Percentiles rank a stretch among this genome's conserved stretches.
Conservation (phyloP, 345 rosid species). For the Gynandropsis gynandra region DNA sequence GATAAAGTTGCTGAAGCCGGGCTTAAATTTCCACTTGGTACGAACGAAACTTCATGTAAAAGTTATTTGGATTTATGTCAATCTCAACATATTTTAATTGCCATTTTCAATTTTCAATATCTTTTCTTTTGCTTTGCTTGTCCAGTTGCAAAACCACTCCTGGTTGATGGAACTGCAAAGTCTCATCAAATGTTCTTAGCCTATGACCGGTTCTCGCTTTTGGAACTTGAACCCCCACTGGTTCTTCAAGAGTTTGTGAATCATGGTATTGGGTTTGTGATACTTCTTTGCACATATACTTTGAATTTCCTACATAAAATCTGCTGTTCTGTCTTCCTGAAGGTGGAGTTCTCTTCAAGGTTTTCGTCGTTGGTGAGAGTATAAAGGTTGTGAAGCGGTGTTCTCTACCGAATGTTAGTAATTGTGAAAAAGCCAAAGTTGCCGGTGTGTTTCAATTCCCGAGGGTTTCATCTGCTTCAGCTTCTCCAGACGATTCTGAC, state of each 20-base stretch:
- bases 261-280: constrained; percentile 61
- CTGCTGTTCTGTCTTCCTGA: constrained; percentile 3
- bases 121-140: not conserved
- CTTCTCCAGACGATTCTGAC: constrained; percentile 79
- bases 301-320: not conserved
- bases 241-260: constrained; percentile 93
- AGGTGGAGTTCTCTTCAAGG: constrained; percentile 84
- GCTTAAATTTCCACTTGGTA: constrained; percentile 79
- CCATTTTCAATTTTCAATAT: not conserved
- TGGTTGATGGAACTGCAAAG: constrained; percentile 89
- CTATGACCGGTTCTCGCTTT: constrained; percentile 60
- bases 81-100: not conserved
- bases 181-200: constrained; percentile 81
- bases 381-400: constrained; percentile 74
- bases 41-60: not conserved
- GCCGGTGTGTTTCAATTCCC: constrained; percentile 62
- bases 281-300: too few species aligned
- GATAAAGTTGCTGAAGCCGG: too few species aligned
- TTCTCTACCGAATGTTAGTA: constrained; percentile 68
- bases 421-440: constrained; percentile 42
- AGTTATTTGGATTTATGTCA: not conserved
- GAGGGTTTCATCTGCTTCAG: constrained; percentile 81
- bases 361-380: constrained; percentile 70
- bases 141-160: constrained; percentile 88
- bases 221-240: constrained; percentile 80